A percentile compares a stretch with the other conserved stretches of the same genome.
Evolutionary conservation across 148 eudicot species (phyloP).

Genomic region (Rhododendron kiyosumense): DNA sequence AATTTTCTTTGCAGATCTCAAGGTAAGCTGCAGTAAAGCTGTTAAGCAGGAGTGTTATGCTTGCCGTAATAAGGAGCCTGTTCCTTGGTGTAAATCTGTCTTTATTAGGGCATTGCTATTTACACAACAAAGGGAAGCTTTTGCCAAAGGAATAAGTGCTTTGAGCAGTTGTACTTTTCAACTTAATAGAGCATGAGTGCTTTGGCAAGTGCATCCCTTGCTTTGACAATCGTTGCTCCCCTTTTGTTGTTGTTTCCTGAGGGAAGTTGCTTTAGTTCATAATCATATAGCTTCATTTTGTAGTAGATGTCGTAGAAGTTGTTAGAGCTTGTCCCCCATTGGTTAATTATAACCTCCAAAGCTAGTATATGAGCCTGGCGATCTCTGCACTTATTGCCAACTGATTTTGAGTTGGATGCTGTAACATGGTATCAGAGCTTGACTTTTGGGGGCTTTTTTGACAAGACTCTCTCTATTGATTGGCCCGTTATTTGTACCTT

Average conservation of each 20-base stretch:
- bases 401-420: background rate
- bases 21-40: conserved; percentile 43
- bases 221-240: background rate
- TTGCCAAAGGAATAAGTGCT: background rate
- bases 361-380: background rate
- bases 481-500: too few relatives aligned
- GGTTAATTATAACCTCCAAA: background rate
- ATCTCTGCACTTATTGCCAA: background rate
- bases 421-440: background rate
- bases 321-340: background rate
- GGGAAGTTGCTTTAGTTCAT: background rate
- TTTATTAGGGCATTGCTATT: conserved; percentile 5
- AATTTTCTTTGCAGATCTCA: conserved; percentile 59
- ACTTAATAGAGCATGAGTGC: background rate
- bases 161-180: background rate
- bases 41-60: conserved; percentile 6
- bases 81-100: conserved; percentile 6
- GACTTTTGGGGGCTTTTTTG: background rate
- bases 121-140: background rate
- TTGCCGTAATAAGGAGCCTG: conserved; percentile 6
- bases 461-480: too few relatives aligned
- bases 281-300: background rate
- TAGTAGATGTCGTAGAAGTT: background rate
- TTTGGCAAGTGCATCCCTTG: background rate
- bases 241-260: background rate